Percentiles rank a stretch among this genome's conserved stretches.
Evolutionary conservation across 768 basidiomycete genomes (phyloP).

Genomic region (Mrakia hoshinonis): DNA sequence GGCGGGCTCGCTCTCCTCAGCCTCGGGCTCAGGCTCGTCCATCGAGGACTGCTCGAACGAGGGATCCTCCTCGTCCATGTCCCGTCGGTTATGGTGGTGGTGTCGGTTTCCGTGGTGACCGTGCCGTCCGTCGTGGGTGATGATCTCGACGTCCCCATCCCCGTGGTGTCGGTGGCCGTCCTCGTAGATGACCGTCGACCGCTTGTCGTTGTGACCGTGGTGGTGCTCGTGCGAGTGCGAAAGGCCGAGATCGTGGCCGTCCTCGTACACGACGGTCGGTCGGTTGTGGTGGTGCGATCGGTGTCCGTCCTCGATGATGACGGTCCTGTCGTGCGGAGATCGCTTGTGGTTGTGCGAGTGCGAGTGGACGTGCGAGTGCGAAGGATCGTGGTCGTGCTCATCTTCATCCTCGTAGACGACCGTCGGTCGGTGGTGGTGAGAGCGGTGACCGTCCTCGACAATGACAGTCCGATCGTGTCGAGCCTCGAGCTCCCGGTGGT

Average conservation of each 20-base stretch:
- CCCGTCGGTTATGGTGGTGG: slow-evolving; percentile 24
- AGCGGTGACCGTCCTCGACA: background rate
- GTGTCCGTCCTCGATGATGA: slow-evolving; percentile 33
- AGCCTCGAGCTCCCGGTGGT: background rate
- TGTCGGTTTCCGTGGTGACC: slow-evolving; percentile 32
- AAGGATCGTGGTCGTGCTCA: slow-evolving; percentile 32
- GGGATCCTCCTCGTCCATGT: background rate
- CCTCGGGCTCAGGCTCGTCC: background rate
- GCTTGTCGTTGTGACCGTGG: no score
- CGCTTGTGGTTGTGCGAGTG: slow-evolving; percentile 31
- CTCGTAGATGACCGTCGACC: no score
- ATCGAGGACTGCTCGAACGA: background rate
- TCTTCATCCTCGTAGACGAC: slow-evolving; percentile 11
- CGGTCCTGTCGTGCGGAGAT: slow-evolving; percentile 27
- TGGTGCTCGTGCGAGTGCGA: no score
- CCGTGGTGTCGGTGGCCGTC: no score
- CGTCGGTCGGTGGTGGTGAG: background rate
- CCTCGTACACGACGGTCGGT: background rate
- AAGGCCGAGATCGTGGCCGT: slow-evolving; percentile 13
- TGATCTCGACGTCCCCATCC: no score
- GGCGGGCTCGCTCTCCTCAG: background rate
- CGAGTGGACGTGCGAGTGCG: slow-evolving; percentile 31
- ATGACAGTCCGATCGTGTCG: slow-evolving; percentile 3
- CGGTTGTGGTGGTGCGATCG: slow-evolving; percentile 33
- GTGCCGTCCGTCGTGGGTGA: no score